Evolutionary conservation across 768 basidiomycete genomes (phyloP).

Genomic region (Sarcodon aspratus): DNA sequence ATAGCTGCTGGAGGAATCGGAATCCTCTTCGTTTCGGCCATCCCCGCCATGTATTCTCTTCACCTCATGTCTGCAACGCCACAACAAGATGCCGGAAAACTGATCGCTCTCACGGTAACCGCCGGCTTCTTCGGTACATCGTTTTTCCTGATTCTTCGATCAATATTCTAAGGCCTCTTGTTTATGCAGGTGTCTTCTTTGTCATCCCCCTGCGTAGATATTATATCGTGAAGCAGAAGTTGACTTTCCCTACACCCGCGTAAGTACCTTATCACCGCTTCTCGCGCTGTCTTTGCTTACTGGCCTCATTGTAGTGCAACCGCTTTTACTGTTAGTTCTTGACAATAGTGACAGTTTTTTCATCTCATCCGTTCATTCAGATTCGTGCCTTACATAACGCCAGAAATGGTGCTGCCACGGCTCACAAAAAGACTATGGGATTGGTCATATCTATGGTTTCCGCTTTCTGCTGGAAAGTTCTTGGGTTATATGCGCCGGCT

Average conservation of each 20-base stretch:
- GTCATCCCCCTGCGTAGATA: slow-evolving; percentile 51
- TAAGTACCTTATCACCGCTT: too few species aligned
- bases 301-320: slow-evolving; percentile 25
- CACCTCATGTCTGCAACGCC: slow-evolving; percentile 34
- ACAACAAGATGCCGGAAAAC: slow-evolving; percentile 37
- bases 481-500: slow-evolving; percentile 50
- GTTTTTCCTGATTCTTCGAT: too few species aligned
- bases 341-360: too few species aligned
- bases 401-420: slow-evolving; percentile 34
- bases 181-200: slow-evolving; percentile 34
- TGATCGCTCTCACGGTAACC: slow-evolving; percentile 43
- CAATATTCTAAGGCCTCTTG: too few species aligned
- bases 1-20: slow-evolving; percentile 45
- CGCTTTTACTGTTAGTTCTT: slow-evolving; percentile 31
- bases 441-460: slow-evolving; percentile 34
- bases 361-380: too few species aligned
- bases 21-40: slow-evolving; percentile 45
- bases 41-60: slow-evolving; percentile 52
- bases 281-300: too few species aligned
- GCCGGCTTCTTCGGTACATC: slow-evolving; percentile 40
- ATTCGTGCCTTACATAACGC: slow-evolving; percentile 50
- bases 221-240: slow-evolving; percentile 51
- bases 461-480: slow-evolving; percentile 40
- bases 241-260: slow-evolving; percentile 54
- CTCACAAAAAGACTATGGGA: slow-evolving; percentile 43